These are phyloP conservation scores for Phoma herbarum DNA, from an alignment of 2,329 filamentous ascomycete species.

Conservation along the genomic window DNA sequence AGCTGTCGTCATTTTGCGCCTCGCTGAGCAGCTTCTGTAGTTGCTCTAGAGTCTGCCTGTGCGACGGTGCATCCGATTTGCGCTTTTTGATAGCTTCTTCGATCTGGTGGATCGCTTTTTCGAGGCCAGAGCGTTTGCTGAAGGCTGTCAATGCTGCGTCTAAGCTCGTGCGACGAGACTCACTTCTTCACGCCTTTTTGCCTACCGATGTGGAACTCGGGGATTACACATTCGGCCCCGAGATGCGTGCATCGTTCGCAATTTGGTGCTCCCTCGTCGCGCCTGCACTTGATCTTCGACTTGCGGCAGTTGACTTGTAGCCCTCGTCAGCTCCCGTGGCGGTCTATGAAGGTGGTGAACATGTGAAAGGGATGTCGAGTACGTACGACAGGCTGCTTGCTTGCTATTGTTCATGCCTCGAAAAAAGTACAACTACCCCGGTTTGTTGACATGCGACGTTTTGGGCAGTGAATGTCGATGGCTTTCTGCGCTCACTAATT, in stretches of 20 bases:
- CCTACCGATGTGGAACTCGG: conserved; percentile 72
- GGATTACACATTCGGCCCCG: conserved; percentile 70
- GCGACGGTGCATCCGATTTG: conserved; percentile 35
- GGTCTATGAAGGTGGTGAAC: neutral
- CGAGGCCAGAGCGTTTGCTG: conserved; percentile 77
- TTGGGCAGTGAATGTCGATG: conserved; percentile 1
- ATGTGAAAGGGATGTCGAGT: neutral
- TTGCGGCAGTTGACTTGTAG: conserved; percentile 65
- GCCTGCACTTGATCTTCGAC: conserved; percentile 71
- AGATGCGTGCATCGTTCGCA: conserved; percentile 70
- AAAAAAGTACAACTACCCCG: neutral
- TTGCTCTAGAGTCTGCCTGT: conserved; percentile 39
- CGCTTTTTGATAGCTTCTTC: conserved; percentile 66
- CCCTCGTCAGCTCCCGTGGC: neutral
- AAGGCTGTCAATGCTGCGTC: conserved; percentile 7
- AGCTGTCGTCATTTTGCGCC: conserved; percentile 50
- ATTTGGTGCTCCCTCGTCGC: conserved; percentile 60
- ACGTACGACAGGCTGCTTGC: conserved; percentile 62
- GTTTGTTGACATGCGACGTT: conserved; percentile 10
- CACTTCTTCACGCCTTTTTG: conserved; percentile 82
- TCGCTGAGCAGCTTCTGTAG: conserved; percentile 62
- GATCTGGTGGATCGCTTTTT: conserved; percentile 78
- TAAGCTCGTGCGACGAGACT: conserved; percentile 26
- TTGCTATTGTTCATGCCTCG: conserved; percentile 39
- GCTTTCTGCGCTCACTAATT: conserved; percentile 10